Percentiles rank a stretch among this genome's conserved stretches.
phyloP scores from a whole-genome alignment of 2,329 filamentous ascomycete genomes.

The Diaporthe sp. region DNA sequence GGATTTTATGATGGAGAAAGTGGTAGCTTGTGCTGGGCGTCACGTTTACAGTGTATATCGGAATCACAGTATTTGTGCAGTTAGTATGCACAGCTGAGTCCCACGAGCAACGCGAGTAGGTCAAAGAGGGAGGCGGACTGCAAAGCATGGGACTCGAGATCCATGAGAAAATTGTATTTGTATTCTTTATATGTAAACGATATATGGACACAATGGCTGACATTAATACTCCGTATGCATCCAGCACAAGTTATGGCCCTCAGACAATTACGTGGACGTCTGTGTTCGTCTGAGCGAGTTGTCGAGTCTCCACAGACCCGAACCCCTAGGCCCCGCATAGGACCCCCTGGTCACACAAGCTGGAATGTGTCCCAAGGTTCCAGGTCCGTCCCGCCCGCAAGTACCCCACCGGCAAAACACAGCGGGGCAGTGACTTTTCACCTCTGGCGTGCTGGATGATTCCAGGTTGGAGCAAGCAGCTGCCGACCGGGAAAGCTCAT shows the following conservation, averaged over 20 bases:
- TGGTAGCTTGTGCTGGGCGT: neutral
- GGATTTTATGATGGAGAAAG: neutral
- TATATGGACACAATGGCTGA: neutral
- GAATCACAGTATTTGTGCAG: neutral
- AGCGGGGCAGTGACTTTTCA: slow-evolving; percentile 28
- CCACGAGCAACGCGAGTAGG: no score
- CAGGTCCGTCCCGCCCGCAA: neutral
- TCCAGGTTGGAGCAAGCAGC: slow-evolving; percentile 6
- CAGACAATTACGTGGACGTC: neutral
- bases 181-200: no score
- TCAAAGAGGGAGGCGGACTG: no score
- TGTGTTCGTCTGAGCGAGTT: neutral
- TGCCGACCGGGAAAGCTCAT: slow-evolving; percentile 29
- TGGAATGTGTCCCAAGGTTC: neutral
- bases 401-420: slow-evolving; percentile 1
- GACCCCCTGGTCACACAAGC: slow-evolving; percentile 9
- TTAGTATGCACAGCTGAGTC: neutral
- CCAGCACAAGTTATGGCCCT: no score
- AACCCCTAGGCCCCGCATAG: neutral
- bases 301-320: neutral
- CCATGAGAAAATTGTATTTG: neutral
- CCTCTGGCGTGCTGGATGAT: slow-evolving; percentile 1
- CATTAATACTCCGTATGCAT: no score
- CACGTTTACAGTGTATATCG: neutral
- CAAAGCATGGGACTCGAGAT: neutral